Base-by-base conservation (phyloP, 225 moss, liverwort and hornwort species). In the Sphagnum contortum region DNA sequence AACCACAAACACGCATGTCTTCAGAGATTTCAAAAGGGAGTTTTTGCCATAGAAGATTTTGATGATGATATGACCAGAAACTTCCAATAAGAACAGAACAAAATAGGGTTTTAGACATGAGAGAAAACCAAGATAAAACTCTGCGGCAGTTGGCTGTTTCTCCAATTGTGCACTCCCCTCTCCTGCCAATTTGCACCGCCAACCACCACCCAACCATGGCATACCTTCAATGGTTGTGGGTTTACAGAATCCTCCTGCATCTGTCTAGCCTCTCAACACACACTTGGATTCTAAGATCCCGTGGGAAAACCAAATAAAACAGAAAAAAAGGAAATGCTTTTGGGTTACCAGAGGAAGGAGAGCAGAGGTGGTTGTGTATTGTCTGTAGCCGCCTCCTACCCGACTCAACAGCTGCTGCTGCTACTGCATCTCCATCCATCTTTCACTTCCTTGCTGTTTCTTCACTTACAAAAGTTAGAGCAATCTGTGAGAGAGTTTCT, bases 91-190 rank as follows among this genome's bases (percentile, higher is more conserved):
- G 5, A 46, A n/a, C 45, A 48, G 5, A 45, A 10, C 7, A 11
- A 5, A 61, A 61, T 46, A 6, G 46, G 50, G 10, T 5, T 44
- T 8, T 13, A 51, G 9, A 45, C 4, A 47, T 46, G 9, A 9
- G 45, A 61, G 61, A n/a, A 57, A 69, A 85, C 84, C 84, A 62
- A 78, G 62, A 44, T 73, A 64, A 69, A 66, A 66, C 57, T 85
- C 81, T 55, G 78, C 81, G 65, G 67, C 76, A 48, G 84, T 78
- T 59, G 74, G 78, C 69, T 81, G 81, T 49, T 63, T 71, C 75
- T 81, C 76, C 73, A 85, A 64, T 68, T 85, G 81, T 13, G 69
- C 47, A 70, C 57, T 44, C 49, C 73, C 69, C 65, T 69, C 84
- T 81, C 71, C 64, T 68, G 45, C 29, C 29, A 29, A 29, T 29